A percentile compares a stretch with the other conserved stretches of the same genome.
phyloP scores from a whole-genome alignment of 2,329 filamentous ascomycete genomes.

The Diaporthe citrichinensis region DNA sequence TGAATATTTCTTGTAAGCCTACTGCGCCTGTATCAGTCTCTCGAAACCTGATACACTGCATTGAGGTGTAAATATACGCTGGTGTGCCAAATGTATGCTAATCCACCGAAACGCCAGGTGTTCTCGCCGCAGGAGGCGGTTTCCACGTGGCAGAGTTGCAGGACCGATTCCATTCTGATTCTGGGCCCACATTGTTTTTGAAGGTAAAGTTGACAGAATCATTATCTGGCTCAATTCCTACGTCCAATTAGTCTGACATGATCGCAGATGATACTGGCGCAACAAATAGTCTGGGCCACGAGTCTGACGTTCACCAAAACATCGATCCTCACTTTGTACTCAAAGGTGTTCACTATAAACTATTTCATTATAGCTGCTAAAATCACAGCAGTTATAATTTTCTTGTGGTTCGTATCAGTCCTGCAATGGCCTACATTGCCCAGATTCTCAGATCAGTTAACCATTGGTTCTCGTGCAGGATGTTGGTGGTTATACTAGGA shows the following conservation, averaged over 20 bases:
- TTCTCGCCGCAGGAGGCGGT: constrained; percentile 18
- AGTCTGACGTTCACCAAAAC: not conserved
- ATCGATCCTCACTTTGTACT: constrained; percentile 17
- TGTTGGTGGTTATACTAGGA: constrained; percentile 4
- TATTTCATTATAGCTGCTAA: not conserved
- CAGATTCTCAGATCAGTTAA: not conserved
- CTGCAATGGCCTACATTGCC: not conserved
- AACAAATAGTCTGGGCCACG: constrained; percentile 1
- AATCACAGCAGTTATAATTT: not conserved
- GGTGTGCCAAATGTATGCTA: not conserved
- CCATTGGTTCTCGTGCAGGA: not conserved
- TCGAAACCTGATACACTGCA: not conserved
- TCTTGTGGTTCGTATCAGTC: not conserved
- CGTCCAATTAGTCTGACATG: not conserved
- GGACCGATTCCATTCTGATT: not conserved
- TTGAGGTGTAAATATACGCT: not conserved
- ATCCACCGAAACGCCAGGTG: not conserved
- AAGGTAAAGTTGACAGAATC: not conserved
- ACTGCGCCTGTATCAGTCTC: not conserved
- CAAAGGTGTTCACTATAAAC: not conserved
- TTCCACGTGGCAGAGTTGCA: constrained; percentile 16
- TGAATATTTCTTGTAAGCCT: constrained; percentile 12
- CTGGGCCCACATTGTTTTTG: not conserved
- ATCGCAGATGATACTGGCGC: constrained; percentile 8
- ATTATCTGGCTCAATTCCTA: not conserved